Conservation (phyloP, 805 yeast genomes). For the Debaryomyces prosopidis region DNA sequence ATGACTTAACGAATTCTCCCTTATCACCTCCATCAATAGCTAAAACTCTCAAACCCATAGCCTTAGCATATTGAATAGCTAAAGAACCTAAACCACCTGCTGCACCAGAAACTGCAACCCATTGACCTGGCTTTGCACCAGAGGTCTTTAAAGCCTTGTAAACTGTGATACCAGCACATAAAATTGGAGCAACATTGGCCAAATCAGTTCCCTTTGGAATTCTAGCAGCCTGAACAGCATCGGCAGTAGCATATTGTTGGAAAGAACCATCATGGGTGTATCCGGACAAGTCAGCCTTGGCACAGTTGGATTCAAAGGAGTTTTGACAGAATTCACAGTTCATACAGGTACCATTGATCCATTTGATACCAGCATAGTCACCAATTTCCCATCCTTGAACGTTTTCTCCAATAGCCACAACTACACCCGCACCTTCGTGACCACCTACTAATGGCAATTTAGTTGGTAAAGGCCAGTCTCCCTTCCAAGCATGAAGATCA, state of each 20-base stretch:
- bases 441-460: slow-evolving; percentile 83
- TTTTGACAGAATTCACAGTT: slow-evolving; percentile 73
- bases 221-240: slow-evolving; percentile 82
- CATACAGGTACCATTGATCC: slow-evolving; percentile 79
- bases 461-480: slow-evolving; percentile 84
- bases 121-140: slow-evolving; percentile 64
- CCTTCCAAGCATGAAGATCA: slow-evolving; percentile 91
- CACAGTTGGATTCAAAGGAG: slow-evolving; percentile 71
- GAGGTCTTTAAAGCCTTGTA: slow-evolving; percentile 89
- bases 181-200: slow-evolving; percentile 75
- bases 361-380: slow-evolving; percentile 80
- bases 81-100: slow-evolving; percentile 79
- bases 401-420: slow-evolving; percentile 70
- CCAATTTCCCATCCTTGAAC: slow-evolving; percentile 75
- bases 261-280: slow-evolving; percentile 89
- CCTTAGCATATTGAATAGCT: slow-evolving; percentile 73
- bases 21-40: slow-evolving; percentile 75
- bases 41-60: slow-evolving; percentile 73
- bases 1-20: slow-evolving; percentile 50
- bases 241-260: slow-evolving; percentile 89
- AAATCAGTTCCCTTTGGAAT: slow-evolving; percentile 75
- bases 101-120: slow-evolving; percentile 79
- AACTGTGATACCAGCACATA: slow-evolving; percentile 91
- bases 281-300: slow-evolving; percentile 65
- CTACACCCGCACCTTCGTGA: slow-evolving; percentile 88